Base-by-base conservation (phyloP, 441 rosid genomes). In the Pelargonium myrrhifolium region DNA sequence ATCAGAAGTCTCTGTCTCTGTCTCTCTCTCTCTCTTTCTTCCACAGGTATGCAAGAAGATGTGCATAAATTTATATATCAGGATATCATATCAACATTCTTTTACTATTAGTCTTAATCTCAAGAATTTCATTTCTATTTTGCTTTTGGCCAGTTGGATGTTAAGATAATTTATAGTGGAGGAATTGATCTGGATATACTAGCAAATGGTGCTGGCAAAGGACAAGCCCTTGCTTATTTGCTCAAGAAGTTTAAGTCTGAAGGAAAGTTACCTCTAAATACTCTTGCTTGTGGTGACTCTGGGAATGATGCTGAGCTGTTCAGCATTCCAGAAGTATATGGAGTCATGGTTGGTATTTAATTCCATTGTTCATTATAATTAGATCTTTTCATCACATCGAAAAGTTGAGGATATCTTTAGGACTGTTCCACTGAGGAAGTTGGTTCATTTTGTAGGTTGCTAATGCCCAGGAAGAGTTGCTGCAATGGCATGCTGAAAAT, bases 131-230 rank as follows among this genome's bases (percentile, higher is more conserved):
- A 20, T 20, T 28, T 53, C 49, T 43, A 24, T 21, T 67, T 42
- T 56, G 51, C 39, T 77, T 62, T 60, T 67, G 69, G 43, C 61
- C 82, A 93, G 97, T 79, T 93, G 92, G 96, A 89, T 78, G 92
- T 89, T 72, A 93, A 93, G 74, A 87, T 93, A 55, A 87, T 93
- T 62, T 93, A 91, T 75, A 89, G 97, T 76, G 99, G 97, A 60
- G 99, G 99, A 63, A 89, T 87, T 88, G 96, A 91, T 79, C 82
- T 93, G 79, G 99, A 93, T 80, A 87, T 93, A 63, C 82, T 93
- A 58, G 90, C 99, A 60, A 91, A 86, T 86, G 96, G 97, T 80
- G 97, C 96, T 20, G 99, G 99, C 20, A 93, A 93, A 83, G 99
- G 99, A 65, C 99, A 91, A 82, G 99, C 97, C 67, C 93, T 91